Percentiles rank a stretch among this genome's conserved stretches.
phyloP scores from a whole-genome alignment of 352 stramenopile species.

The Elongisporangium anandrum region DNA sequence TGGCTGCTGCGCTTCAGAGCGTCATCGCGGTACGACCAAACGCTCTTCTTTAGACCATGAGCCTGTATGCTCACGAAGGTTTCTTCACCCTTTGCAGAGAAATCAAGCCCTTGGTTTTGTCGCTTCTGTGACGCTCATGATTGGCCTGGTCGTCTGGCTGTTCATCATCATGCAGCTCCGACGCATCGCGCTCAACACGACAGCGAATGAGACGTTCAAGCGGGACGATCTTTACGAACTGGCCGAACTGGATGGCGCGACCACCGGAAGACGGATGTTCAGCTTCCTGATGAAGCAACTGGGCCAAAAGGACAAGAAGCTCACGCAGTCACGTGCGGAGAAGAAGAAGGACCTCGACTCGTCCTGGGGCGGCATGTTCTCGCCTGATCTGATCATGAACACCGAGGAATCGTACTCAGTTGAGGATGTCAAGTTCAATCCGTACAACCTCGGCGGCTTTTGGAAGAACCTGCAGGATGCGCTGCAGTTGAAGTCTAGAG shows the following conservation, averaged over 20 bases:
- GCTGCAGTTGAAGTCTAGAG: slow-evolving; percentile 16
- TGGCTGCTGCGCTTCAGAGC: slow-evolving; percentile 39
- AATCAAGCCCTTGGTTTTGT: slow-evolving; percentile 68
- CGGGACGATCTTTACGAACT: slow-evolving; percentile 65
- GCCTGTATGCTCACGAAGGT: neutral
- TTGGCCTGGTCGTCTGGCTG: slow-evolving; percentile 52
- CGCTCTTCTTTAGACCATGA: neutral
- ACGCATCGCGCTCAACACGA: slow-evolving; percentile 68
- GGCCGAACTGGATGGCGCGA: slow-evolving; percentile 42
- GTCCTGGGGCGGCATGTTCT: slow-evolving; percentile 75
- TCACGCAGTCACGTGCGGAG: slow-evolving; percentile 17
- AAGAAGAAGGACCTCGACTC: slow-evolving; percentile 59
- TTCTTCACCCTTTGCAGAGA: slow-evolving; percentile 19
- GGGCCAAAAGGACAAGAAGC: slow-evolving; percentile 18
- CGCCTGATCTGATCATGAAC: slow-evolving; percentile 67
- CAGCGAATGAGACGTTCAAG: slow-evolving; percentile 82
- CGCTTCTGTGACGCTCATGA: slow-evolving; percentile 55
- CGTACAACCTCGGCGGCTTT: slow-evolving; percentile 63
- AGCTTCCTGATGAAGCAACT: slow-evolving; percentile 43
- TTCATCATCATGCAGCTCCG: slow-evolving; percentile 76
- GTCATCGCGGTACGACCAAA: slow-evolving; percentile 36
- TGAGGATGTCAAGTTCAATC: slow-evolving; percentile 76
- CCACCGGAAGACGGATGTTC: slow-evolving; percentile 33
- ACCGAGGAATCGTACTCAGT: slow-evolving; percentile 61
- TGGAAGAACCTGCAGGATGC: slow-evolving; percentile 58